Evolutionary conservation across 768 basidiomycete species (phyloP), one percentile per base, ranked within the genome.

Genomic region (Lactifluus pinguis): DNA sequence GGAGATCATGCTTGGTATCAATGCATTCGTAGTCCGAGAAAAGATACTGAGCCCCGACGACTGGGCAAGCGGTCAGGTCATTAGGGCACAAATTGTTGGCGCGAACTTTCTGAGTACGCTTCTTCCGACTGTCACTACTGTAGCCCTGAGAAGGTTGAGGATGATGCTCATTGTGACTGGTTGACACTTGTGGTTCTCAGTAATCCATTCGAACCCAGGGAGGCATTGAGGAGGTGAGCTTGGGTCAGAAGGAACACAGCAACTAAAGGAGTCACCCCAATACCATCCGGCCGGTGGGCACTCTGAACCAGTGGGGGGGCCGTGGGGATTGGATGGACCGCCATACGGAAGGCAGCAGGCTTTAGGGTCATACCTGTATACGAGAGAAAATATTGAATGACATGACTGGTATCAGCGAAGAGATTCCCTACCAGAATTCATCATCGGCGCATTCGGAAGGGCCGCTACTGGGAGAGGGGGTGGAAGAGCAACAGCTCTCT

Each of bases 1-100:
- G 77, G 49, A 91, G 78, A 61, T 90, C 87, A 48, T 73, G 74
- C 17, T 72, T 65, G 34, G 79, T 79, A 72, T 92, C 86, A 54
- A 91, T 67, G 68, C 84, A 87, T 68, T 87, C 84, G 65, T 76
- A 83, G 57, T 82, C 80, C 36, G 71, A 76, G 47, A 67, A 65
- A 21, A 67, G 39, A 49, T 63, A 66, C 5, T 68, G 70, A 39
- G 75, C 64, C 29, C 74, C 77, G 21, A 72, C 56, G 62, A 85
- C 75, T 17, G 83, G 82, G 73, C 84, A 87, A 32, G 83, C 83
- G 42, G 80, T 75, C 36, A 82, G 70, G 38, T 77, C 78, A 48
- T 66, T 66, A 17, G 84, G 84, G 77, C 85, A 87, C 60, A 79
- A 75, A 47, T 72, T 63, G 32, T 62, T 63, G 6, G 72, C 48